A percentile compares a stretch with the other conserved stretches of the same genome.
phyloP scores from a whole-genome alignment of 1,284 basidiomycete genomes.

The Sanghuangporus baumii region DNA sequence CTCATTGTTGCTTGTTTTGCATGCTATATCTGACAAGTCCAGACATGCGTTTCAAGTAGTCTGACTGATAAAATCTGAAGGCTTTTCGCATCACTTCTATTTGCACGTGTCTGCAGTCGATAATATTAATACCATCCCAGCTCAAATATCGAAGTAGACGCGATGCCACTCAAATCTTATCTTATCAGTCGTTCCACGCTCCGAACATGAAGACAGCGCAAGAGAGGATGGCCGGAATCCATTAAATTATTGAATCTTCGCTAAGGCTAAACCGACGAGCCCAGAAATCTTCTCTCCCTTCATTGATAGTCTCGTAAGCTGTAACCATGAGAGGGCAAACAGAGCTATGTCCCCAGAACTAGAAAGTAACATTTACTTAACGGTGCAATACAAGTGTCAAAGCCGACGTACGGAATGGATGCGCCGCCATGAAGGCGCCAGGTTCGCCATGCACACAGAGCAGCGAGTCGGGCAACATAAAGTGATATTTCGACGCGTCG shows the following conservation, averaged over 20 bases:
- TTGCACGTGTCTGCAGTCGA: not conserved
- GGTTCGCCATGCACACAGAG: constrained; percentile 12
- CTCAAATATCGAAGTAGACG: not conserved
- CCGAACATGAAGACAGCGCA: not conserved
- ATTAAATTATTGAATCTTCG: not conserved
- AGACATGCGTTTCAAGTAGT: not conserved
- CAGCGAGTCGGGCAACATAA: constrained; percentile 18
- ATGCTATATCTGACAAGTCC: not conserved
- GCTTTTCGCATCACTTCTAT: not conserved
- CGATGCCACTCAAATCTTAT: not conserved
- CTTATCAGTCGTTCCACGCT: not conserved
- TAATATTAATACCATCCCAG: not conserved
- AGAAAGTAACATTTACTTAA: not conserved
- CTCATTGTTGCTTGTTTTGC: not conserved
- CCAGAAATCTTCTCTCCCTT: constrained; percentile 9
- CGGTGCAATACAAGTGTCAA: not conserved
- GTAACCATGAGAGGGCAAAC: constrained; percentile 15
- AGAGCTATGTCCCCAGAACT: constrained; percentile 16
- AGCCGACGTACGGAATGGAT: constrained; percentile 4
- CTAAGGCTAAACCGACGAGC: constrained; percentile 2
- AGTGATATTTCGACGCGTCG: constrained; percentile 17
- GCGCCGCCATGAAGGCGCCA: constrained; percentile 7
- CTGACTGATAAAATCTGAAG: not conserved
- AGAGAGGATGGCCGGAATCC: not conserved
- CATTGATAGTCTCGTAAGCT: not conserved